Conservation (phyloP, 371 early-diverging fungal genomes). For the Mortierella sp. region DNA sequence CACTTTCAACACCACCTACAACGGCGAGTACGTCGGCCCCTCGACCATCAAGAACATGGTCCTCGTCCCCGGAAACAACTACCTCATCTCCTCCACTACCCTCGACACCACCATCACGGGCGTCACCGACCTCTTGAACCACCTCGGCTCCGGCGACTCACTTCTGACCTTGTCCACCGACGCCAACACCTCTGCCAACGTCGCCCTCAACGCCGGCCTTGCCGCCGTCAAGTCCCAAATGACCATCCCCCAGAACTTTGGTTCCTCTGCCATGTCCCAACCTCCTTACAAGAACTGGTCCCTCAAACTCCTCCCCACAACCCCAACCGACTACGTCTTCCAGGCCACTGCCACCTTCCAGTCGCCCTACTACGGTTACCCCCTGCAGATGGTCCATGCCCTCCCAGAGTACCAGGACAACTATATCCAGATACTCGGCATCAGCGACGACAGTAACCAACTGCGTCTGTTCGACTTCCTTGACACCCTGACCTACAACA, state of each 20-base stretch:
- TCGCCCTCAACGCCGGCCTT: slow-evolving; percentile 45
- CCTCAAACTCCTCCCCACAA: slow-evolving; percentile 34
- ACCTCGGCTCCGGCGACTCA: slow-evolving; percentile 10
- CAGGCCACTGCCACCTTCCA: slow-evolving; percentile 49
- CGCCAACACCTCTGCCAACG: slow-evolving; percentile 21
- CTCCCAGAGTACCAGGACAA: slow-evolving; percentile 19
- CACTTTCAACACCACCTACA: slow-evolving; percentile 28
- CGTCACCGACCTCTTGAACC: slow-evolving; percentile 16
- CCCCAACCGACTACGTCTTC: slow-evolving; percentile 15
- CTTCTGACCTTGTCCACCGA: slow-evolving; percentile 29
- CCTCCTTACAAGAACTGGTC: slow-evolving; percentile 45
- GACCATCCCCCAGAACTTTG: slow-evolving; percentile 27
- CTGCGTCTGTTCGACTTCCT: slow-evolving; percentile 31
- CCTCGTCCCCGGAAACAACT: slow-evolving; percentile 46
- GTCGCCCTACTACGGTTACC: slow-evolving; percentile 48
- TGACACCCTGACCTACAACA: slow-evolving; percentile 19
- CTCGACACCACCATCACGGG: slow-evolving; percentile 20
- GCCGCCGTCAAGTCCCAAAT: slow-evolving; percentile 22
- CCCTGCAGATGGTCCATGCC: slow-evolving; percentile 23
- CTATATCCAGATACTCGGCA: slow-evolving; percentile 6
- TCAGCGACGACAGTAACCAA: not conserved
- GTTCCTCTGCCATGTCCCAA: slow-evolving; percentile 35
- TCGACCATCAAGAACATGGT: slow-evolving; percentile 33
- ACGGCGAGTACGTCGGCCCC: slow-evolving; percentile 27
- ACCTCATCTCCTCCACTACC: slow-evolving; percentile 28